Evolutionary conservation across 2,329 filamentous ascomycete genomes (phyloP).

Genomic region (Ceratocystis variospora): DNA sequence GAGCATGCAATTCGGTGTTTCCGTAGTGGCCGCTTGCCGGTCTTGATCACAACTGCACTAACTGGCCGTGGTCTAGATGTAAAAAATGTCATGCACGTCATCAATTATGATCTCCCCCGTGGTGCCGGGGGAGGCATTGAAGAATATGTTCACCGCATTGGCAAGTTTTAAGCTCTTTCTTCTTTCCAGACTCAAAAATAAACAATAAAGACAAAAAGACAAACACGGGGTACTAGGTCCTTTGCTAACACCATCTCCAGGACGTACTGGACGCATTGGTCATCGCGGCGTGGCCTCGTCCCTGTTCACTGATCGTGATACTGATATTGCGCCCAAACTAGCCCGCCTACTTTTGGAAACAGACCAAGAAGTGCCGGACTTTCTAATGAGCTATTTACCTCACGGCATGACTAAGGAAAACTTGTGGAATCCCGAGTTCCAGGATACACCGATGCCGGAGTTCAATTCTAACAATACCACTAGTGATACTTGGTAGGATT

Average conservation of each 20-base stretch:
- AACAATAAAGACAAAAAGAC: no score
- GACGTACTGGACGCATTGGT: slow-evolving; percentile 87
- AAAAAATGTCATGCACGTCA: slow-evolving; percentile 71
- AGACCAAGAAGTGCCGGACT: slow-evolving; percentile 66
- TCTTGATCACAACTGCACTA: slow-evolving; percentile 76
- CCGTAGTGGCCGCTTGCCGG: slow-evolving; percentile 57
- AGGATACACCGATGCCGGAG: not conserved
- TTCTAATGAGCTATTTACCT: slow-evolving; percentile 53
- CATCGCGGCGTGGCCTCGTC: slow-evolving; percentile 75
- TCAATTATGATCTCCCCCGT: slow-evolving; percentile 82
- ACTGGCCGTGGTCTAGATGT: slow-evolving; percentile 82
- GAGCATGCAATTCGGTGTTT: slow-evolving; percentile 85
- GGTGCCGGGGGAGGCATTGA: slow-evolving; percentile 69
- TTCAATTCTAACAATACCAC: not conserved
- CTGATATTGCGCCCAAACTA: slow-evolving; percentile 56
- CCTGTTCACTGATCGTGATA: slow-evolving; percentile 70
- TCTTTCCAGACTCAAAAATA: no score
- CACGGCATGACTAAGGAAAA: slow-evolving; percentile 29
- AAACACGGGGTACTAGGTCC: no score
- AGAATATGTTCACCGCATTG: slow-evolving; percentile 90
- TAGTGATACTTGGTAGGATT: not conserved
- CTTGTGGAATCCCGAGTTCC: not conserved
- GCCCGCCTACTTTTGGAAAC: slow-evolving; percentile 73
- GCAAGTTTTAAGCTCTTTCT: slow-evolving; percentile 33
- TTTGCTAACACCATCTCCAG: slow-evolving; percentile 29